Percentiles rank a stretch among this genome's conserved stretches.
phyloP scores from a whole-genome alignment of 768 basidiomycete genomes.

The Omphalotus guepiniiformis region DNA sequence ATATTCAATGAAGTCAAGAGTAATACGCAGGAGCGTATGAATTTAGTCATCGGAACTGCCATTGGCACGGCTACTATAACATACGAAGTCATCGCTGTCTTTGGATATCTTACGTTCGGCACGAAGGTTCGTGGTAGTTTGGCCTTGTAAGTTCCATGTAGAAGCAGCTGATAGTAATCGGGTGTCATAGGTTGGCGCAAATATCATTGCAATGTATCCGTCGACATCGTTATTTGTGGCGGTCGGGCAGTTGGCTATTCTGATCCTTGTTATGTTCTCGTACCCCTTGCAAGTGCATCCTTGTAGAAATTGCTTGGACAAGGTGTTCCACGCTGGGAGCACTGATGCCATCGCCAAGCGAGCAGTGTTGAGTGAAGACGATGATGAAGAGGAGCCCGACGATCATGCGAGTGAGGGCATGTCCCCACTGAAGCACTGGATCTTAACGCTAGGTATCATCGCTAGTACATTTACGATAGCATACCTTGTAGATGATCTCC shows the following conservation, averaged over 20 bases:
- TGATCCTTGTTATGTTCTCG: conserved; percentile 83
- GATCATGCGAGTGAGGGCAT: conserved; percentile 60
- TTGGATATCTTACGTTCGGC: conserved; percentile 94
- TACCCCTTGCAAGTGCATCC: conserved; percentile 96
- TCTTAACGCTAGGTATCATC: conserved; percentile 68
- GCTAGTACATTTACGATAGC: conserved; percentile 65
- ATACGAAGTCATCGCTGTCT: conserved; percentile 85
- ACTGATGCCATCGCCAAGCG: conserved; percentile 24
- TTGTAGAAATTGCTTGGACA: conserved; percentile 87
- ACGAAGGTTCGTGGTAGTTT: conserved; percentile 51
- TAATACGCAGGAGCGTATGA: conserved; percentile 82
- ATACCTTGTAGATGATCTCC: conserved; percentile 73
- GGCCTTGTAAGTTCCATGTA: neutral
- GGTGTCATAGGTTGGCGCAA: conserved; percentile 66
- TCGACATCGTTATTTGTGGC: conserved; percentile 90
- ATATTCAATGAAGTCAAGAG: conserved; percentile 86
- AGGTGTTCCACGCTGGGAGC: conserved; percentile 60
- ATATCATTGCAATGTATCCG: conserved; percentile 94
- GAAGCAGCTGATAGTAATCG: conserved; percentile 5
- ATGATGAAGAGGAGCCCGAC: conserved; percentile 47
- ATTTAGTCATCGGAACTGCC: conserved; percentile 79
- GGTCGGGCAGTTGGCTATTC: conserved; percentile 89
- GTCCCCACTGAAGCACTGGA: conserved; percentile 58
- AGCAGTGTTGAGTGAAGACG: conserved; percentile 28
- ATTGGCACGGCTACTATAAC: conserved; percentile 81